Conservation (phyloP, 140 eudicot species). For the Flaveria floridana region DNA sequence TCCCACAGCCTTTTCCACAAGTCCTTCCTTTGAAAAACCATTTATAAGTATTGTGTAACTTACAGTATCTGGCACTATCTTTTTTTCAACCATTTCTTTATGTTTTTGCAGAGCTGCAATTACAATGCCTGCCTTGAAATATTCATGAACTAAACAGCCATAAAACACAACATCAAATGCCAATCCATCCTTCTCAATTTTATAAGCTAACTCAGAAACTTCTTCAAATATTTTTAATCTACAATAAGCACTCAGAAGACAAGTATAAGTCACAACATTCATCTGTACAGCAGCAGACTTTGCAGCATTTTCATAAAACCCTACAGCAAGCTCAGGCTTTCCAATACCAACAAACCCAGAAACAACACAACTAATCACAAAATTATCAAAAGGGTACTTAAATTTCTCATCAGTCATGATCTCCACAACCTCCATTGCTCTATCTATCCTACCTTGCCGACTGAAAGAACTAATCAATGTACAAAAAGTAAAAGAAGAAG, state of each 20-base stretch:
- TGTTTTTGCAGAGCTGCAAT: conserved; percentile 45
- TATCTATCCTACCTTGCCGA: conserved; percentile 52
- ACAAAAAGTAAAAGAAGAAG: conserved; percentile 62
- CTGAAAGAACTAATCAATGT: conserved; percentile 48
- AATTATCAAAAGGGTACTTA: conserved; percentile 59
- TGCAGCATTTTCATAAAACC: conserved; percentile 62
- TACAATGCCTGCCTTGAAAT: conserved; percentile 48
- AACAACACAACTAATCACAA: conserved; percentile 65
- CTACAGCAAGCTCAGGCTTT: conserved; percentile 61
- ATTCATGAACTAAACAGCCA: conserved; percentile 55
- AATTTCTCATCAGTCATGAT: conserved; percentile 50
- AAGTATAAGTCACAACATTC: conserved; percentile 57
- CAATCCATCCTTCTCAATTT: conserved; percentile 47
- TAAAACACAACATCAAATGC: conserved; percentile 64
- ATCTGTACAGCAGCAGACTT: conserved; percentile 40
- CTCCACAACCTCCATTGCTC: conserved; percentile 59
- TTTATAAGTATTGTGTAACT: conserved; percentile 60
- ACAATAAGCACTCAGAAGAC: conserved; percentile 61
- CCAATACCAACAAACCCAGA: conserved; percentile 63
- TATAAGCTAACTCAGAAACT: conserved; percentile 37
- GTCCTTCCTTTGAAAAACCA: conserved; percentile 69
- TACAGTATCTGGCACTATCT: conserved; percentile 44
- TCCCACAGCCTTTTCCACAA: conserved; percentile 69
- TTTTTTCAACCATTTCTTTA: conserved; percentile 54
- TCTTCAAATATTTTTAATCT: conserved; percentile 43